These are phyloP conservation scores for Ehretia macrophylla DNA, from an alignment of 257 asterid genomes.

Conservation along the genomic window DNA sequence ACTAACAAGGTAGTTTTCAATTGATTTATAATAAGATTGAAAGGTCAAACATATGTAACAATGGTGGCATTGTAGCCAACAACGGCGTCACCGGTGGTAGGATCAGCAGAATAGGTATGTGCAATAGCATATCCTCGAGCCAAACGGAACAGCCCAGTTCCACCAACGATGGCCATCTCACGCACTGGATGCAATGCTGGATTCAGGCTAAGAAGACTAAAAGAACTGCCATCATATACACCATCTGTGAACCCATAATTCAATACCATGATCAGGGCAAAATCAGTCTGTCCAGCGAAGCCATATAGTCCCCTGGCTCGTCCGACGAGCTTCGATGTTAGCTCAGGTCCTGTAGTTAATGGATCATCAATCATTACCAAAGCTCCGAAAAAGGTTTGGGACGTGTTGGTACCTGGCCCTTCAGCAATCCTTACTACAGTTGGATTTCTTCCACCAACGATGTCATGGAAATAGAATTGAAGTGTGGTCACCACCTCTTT, in stretches of 20 bases:
- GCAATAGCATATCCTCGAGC: constrained; percentile 78
- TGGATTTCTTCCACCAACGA: constrained; percentile 55
- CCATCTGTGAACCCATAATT: constrained; percentile 61
- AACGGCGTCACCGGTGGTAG: constrained; percentile 47
- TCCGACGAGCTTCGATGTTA: constrained; percentile 48
- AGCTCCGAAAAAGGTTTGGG: constrained; percentile 43
- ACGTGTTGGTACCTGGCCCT: constrained; percentile 25
- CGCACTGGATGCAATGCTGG: constrained; percentile 37
- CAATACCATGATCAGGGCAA: constrained; percentile 57
- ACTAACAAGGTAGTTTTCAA: too few relatives aligned
- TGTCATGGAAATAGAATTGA: constrained; percentile 73
- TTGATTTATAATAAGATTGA: too few relatives aligned
- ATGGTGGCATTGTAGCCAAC: constrained; percentile 68
- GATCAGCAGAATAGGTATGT: constrained; percentile 32
- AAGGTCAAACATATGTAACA: constrained; percentile 30
- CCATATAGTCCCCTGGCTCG: constrained; percentile 85
- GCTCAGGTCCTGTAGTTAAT: constrained; percentile 55
- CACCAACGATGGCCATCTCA: constrained; percentile 87
- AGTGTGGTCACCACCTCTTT: constrained; percentile 59
- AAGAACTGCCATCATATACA: constrained; percentile 61
- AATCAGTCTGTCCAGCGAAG: constrained; percentile 49
- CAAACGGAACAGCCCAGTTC: constrained; percentile 74
- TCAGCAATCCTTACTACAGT: constrained; percentile 48
- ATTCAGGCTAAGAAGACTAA: constrained; percentile 66
- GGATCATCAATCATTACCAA: constrained; percentile 64